A percentile compares a stretch with the other conserved stretches of the same genome.
Evolutionary conservation across 768 basidiomycete species (phyloP).

Genomic region (Phylloporus rhodoxanthus): DNA sequence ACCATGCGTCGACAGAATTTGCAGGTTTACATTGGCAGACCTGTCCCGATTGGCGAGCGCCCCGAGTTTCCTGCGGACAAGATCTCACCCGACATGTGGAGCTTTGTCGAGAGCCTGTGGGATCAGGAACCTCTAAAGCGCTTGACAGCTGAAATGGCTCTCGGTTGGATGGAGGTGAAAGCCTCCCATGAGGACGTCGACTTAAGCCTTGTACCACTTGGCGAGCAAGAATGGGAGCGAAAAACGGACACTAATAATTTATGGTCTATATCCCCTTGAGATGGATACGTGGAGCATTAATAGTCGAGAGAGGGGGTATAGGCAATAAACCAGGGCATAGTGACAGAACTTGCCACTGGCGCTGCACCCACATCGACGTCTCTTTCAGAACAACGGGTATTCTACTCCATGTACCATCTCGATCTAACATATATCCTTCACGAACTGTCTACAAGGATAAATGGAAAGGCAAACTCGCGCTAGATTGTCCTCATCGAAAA

Average conservation of each 20-base stretch:
- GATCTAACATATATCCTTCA: no score
- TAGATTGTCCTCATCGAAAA: not conserved
- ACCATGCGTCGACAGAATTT: not conserved
- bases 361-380: no score
- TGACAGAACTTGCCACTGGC: no score
- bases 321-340: no score
- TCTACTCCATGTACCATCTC: no score
- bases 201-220: slow-evolving; percentile 1
- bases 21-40: slow-evolving; percentile 16
- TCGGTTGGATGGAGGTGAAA: slow-evolving; percentile 24
- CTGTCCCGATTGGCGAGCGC: slow-evolving; percentile 1
- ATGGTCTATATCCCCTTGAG: slow-evolving; percentile 13
- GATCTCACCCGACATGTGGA: slow-evolving; percentile 24
- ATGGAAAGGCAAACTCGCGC: no score
- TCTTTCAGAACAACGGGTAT: no score
- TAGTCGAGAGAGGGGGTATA: no score
- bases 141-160: slow-evolving; percentile 17
- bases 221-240: slow-evolving; percentile 18
- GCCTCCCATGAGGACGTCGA: slow-evolving; percentile 5
- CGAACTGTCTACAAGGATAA: no score
- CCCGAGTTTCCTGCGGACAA: slow-evolving; percentile 13
- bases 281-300: no score
- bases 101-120: slow-evolving; percentile 30
- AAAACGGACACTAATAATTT: slow-evolving; percentile 5
- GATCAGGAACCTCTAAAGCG: slow-evolving; percentile 11